Conservation (phyloP, 306 rosid genomes). For the Lagenaria siceraria region DNA sequence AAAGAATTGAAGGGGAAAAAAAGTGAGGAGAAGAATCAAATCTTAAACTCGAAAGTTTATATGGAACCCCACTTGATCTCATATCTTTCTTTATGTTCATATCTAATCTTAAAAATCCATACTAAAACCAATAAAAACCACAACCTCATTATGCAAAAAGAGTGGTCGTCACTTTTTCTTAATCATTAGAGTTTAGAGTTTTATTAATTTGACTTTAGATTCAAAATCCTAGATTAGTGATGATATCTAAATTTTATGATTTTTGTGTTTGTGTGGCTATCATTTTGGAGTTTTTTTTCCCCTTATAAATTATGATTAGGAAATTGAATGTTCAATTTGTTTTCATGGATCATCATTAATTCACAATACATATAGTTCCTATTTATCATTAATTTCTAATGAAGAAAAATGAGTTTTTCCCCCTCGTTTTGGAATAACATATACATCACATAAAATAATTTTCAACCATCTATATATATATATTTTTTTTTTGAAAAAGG, state of each 20-base stretch:
- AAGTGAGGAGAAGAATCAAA: neutral
- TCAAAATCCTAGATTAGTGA: neutral
- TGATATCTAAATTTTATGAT: neutral
- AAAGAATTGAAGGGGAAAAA: neutral
- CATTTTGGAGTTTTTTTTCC: neutral
- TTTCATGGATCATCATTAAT: neutral
- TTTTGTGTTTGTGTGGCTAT: neutral
- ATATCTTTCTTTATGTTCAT: neutral
- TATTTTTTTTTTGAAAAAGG: neutral
- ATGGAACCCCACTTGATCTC: neutral
- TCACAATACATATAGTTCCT: neutral
- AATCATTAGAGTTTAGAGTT: neutral
- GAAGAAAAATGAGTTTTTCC: neutral
- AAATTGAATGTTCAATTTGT: neutral
- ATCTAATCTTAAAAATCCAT: neutral
- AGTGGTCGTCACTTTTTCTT: neutral
- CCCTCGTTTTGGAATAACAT: neutral
- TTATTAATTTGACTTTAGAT: conserved; percentile 2
- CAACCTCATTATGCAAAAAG: neutral
- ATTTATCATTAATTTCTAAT: neutral
- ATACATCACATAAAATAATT: neutral
- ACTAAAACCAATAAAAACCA: neutral
- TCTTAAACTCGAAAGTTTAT: neutral
- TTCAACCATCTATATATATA: neutral
- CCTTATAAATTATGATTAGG: neutral